Percentiles rank a stretch among this genome's conserved stretches.
These are phyloP conservation scores for Podospora fimiseda DNA, from an alignment of 495 filamentous ascomycete genomes.

Conservation along the genomic window DNA sequence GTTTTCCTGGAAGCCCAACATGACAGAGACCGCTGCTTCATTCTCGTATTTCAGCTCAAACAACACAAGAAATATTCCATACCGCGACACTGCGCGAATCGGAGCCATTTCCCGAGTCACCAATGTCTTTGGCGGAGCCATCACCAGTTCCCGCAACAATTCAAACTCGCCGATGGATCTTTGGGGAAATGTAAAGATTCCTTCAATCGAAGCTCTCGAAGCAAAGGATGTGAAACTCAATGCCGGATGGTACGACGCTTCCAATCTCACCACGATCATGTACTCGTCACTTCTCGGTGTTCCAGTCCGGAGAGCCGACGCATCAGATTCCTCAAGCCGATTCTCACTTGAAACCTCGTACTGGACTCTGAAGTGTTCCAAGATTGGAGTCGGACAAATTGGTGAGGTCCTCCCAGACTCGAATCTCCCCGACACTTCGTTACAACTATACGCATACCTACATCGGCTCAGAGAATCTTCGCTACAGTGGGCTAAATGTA, in stretches of 20 bases:
- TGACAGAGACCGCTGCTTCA: background rate
- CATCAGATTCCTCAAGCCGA: background rate
- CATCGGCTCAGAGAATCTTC: too few relatives aligned
- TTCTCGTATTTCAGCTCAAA: slow-evolving; percentile 5
- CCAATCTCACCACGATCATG: background rate
- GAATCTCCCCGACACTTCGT: background rate
- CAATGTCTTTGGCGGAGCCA: background rate
- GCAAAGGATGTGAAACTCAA: background rate
- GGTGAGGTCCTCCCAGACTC: background rate
- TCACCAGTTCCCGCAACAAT: background rate
- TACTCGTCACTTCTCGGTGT: slow-evolving; percentile 6
- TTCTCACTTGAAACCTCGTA: slow-evolving; percentile 5
- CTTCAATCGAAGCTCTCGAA: background rate
- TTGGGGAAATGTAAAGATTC: slow-evolving; percentile 9
- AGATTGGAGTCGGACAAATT: background rate
- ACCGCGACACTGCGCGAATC: background rate
- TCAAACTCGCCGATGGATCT: slow-evolving; percentile 6
- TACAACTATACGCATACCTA: background rate
- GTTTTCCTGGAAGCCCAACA: slow-evolving; percentile 1
- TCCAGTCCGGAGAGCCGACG: background rate
- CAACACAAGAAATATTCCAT: background rate
- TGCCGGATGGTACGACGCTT: slow-evolving; percentile 3
- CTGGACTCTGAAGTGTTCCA: slow-evolving; percentile 1
- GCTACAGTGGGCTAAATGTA: too few relatives aligned
- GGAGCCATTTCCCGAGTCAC: background rate